Conservation (phyloP, 108 stramenopile species). For the Aurantiochytrium sp. region DNA sequence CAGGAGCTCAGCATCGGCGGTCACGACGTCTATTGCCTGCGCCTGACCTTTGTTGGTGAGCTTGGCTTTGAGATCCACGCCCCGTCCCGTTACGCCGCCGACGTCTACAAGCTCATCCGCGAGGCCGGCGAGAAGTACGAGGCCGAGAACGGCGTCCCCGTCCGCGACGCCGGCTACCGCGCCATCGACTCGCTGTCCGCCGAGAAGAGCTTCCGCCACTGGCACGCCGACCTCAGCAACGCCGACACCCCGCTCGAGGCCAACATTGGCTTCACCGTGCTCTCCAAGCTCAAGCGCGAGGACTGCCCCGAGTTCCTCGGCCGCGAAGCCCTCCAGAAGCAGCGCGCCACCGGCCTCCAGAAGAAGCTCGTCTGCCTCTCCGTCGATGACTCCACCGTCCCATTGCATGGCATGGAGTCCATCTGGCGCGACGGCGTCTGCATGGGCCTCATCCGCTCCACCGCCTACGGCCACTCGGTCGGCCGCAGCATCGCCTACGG, state of each 20-base stretch:
- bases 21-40: conserved; percentile 25
- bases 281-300: conserved; percentile 33
- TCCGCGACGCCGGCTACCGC: conserved; percentile 41
- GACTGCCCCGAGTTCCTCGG: conserved; percentile 29
- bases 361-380: conserved; percentile 32
- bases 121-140: conserved; percentile 27
- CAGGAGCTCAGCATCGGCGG: not conserved
- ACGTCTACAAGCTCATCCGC: conserved; percentile 34
- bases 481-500: conserved; percentile 32
- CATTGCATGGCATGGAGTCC: conserved; percentile 34
- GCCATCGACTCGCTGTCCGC: conserved; percentile 39
- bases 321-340: conserved; percentile 8
- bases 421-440: conserved; percentile 30
- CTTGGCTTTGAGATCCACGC: conserved; percentile 48
- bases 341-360: conserved; percentile 20
- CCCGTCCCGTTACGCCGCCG: conserved; percentile 21
- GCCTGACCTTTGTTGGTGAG: conserved; percentile 49
- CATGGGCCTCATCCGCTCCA: conserved; percentile 30
- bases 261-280: conserved; percentile 46
- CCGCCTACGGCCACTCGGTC: conserved; percentile 36
- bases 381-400: not conserved
- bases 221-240: conserved; percentile 41
- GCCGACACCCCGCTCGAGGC: conserved; percentile 44
- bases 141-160: not conserved
- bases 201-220: conserved; percentile 47